A percentile compares a stretch with the other conserved stretches of the same genome.
These are phyloP conservation scores for Chenopodium suecicum DNA, from an alignment of 148 eudicot genomes.

Conservation along the genomic window DNA sequence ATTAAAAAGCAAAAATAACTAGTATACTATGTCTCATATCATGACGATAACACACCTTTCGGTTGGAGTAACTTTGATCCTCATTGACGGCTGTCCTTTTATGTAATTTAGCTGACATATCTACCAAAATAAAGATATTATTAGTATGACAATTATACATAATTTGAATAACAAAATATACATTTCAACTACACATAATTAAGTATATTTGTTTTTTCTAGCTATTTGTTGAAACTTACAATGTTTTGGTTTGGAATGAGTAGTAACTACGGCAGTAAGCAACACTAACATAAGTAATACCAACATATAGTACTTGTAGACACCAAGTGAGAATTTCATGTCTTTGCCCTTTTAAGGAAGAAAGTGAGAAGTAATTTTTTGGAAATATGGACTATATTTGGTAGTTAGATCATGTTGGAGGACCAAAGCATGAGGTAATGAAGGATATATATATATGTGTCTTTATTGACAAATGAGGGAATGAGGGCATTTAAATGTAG, in stretches of 20 bases:
- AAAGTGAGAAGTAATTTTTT: background rate
- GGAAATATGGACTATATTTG: background rate
- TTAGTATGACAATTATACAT: background rate
- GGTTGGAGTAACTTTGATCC: conserved; percentile 6
- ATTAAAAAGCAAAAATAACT: too few relatives aligned
- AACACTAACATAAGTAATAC: conserved; percentile 9
- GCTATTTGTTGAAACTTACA: conserved; percentile 2
- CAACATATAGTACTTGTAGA: conserved; percentile 12
- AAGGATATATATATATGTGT: background rate
- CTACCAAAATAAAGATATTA: background rate
- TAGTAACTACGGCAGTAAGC: background rate
- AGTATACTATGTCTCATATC: too few relatives aligned
- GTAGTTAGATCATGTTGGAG: background rate
- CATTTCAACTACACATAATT: too few relatives aligned
- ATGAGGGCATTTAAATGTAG: conserved; percentile 9
- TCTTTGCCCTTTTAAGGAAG: background rate
- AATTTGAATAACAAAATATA: background rate
- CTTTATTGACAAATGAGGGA: too few relatives aligned
- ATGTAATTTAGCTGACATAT: conserved; percentile 1
- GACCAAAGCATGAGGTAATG: too few relatives aligned
- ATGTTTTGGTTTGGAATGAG: conserved; percentile 11
- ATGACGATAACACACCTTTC: conserved; percentile 13
- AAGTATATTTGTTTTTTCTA: too few relatives aligned
- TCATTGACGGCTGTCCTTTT: conserved; percentile 1
- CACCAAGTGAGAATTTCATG: conserved; percentile 20